A percentile compares a stretch with the other conserved stretches of the same genome.
Evolutionary conservation across 73 alveolate species (phyloP).

Genomic region (Blepharisma japonicum): DNA sequence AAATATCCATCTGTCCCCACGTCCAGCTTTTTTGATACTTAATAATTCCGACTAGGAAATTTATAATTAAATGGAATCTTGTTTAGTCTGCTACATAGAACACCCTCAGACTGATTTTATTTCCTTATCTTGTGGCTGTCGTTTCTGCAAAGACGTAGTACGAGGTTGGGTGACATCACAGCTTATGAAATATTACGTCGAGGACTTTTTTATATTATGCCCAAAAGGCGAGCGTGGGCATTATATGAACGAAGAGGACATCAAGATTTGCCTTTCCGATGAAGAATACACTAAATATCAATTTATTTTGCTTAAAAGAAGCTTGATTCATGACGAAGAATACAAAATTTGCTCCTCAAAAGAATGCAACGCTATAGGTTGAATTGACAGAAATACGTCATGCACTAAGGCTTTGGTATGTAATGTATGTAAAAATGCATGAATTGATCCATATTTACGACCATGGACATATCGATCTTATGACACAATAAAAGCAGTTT

Average conservation of each 20-base stretch:
- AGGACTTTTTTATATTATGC: background rate
- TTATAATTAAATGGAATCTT: no score
- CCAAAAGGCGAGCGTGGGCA: background rate
- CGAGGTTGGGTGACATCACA: conserved; percentile 22
- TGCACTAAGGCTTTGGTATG: background rate
- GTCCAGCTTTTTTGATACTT: no score
- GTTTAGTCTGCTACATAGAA: no score
- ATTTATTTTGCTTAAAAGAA: conserved; percentile 8
- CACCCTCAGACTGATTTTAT: no score
- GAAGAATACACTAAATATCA: background rate
- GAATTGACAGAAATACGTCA: background rate
- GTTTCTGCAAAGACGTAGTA: background rate
- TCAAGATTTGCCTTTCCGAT: background rate
- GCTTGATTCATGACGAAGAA: background rate
- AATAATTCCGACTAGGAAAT: no score
- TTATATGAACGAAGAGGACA: background rate
- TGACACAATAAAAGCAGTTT: background rate
- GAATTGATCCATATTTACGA: background rate
- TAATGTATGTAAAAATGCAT: background rate
- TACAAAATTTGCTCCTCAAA: background rate
- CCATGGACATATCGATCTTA: background rate
- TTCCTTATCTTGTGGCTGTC: background rate
- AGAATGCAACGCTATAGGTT: background rate
- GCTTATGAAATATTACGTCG: background rate
- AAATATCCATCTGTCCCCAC: no score